A percentile compares a stretch with the other conserved stretches of the same genome.
phyloP scores from a whole-genome alignment of 2,329 filamentous ascomycete species.

The Colletotrichum sidae region DNA sequence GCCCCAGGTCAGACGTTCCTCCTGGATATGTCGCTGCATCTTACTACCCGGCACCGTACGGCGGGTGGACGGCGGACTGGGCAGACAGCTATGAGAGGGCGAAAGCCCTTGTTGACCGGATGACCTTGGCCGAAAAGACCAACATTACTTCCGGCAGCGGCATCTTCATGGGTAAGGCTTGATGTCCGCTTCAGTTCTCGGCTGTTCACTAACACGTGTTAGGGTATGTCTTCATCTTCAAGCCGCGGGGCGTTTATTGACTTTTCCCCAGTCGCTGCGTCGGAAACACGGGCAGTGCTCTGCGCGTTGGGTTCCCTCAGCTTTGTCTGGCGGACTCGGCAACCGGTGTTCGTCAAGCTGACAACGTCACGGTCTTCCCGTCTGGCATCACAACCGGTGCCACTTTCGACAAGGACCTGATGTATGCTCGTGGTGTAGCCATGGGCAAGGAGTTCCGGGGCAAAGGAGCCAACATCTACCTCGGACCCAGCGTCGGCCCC shows the following conservation, averaged over 20 bases:
- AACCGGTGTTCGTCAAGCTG: slow-evolving; percentile 77
- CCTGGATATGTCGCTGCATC: slow-evolving; percentile 59
- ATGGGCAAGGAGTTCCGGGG: slow-evolving; percentile 78
- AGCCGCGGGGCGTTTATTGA: slow-evolving; percentile 3
- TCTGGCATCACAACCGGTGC: slow-evolving; percentile 82
- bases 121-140: slow-evolving; percentile 85
- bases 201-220: slow-evolving; percentile 21
- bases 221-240: slow-evolving; percentile 40
- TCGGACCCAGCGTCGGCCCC: slow-evolving; percentile 78
- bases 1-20: slow-evolving; percentile 31
- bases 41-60: slow-evolving; percentile 80
- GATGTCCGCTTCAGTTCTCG: not conserved
- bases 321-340: slow-evolving; percentile 80
- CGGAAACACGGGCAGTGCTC: slow-evolving; percentile 80
- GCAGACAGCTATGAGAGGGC: slow-evolving; percentile 77
- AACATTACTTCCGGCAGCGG: slow-evolving; percentile 81
- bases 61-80: slow-evolving; percentile 79
- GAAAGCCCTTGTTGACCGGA: slow-evolving; percentile 73
- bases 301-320: slow-evolving; percentile 77
- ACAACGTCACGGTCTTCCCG: slow-evolving; percentile 82
- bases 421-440: slow-evolving; percentile 75
- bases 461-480: slow-evolving; percentile 78
- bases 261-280: slow-evolving; percentile 66
- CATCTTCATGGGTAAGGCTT: slow-evolving; percentile 71
- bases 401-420: slow-evolving; percentile 79